Percentiles rank a stretch among this genome's conserved stretches.
Conservation (phyloP, 1,284 basidiomycete species). For the Austroboletus rostrupii region DNA sequence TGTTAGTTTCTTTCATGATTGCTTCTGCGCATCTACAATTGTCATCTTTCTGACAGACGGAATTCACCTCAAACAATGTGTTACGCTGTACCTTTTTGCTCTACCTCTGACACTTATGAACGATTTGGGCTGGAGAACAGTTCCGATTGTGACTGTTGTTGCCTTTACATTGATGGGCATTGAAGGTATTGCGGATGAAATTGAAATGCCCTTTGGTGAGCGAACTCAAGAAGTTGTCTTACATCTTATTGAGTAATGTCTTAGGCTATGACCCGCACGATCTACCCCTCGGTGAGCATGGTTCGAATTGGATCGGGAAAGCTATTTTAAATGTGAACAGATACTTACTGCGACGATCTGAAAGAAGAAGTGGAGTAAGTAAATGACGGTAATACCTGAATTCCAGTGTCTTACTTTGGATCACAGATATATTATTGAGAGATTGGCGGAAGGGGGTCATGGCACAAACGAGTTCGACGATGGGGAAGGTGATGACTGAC, state of each 20-base stretch:
- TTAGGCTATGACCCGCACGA: conserved; percentile 59
- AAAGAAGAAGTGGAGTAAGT: conserved; percentile 75
- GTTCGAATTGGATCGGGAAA: conserved; percentile 2
- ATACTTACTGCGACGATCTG: conserved; percentile 80
- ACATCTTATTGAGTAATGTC: conserved; percentile 1
- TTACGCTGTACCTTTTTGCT: conserved; percentile 84
- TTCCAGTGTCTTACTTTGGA: conserved; percentile 8
- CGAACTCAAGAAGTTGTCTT: conserved; percentile 4
- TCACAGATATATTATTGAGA: conserved; percentile 69
- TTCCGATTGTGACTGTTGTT: conserved; percentile 80
- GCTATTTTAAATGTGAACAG: conserved; percentile 35
- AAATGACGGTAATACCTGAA: not conserved
- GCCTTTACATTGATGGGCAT: conserved; percentile 91
- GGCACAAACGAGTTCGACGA: conserved; percentile 66
- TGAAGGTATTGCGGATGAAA: conserved; percentile 89
- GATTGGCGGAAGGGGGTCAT: conserved; percentile 73
- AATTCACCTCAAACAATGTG: conserved; percentile 90
- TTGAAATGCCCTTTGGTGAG: conserved; percentile 84
- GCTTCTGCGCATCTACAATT: not conserved
- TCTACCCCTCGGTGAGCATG: conserved; percentile 60
- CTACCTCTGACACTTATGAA: conserved; percentile 80
- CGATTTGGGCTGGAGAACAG: conserved; percentile 75
- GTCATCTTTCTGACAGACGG: conserved; percentile 44
- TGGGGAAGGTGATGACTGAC: conserved; percentile 71
- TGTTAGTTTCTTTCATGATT: conserved; percentile 41